Base-by-base conservation (phyloP, 108 stramenopile species). In the Nannochloropsis gaditana region DNA sequence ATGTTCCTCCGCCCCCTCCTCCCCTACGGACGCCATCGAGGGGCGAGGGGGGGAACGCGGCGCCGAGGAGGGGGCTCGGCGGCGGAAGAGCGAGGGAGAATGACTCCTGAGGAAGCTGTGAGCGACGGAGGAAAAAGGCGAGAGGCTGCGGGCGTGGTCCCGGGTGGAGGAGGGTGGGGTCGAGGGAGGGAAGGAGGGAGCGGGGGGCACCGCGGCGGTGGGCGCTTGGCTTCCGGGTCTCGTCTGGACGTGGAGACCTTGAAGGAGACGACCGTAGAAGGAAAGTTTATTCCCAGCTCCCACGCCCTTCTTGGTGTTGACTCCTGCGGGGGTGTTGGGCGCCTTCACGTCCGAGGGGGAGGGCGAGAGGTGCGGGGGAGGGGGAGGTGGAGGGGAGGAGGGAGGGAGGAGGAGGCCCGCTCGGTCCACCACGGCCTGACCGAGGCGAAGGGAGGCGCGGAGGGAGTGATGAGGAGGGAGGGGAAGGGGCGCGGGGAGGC, bases 351-450 rank as follows among this genome's bases (percentile, higher is more conserved):
- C 59, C 59, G 8, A 73, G 59, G 3, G 2, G 59, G 59, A 6
- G 59, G n/a, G 59, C 19, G 19, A 73, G 59, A n/a, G 8, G n/a
- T 73, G 59, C 19, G n/a, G 4, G 59, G 8, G n/a, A n/a, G 4
- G 5, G n/a, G 59, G 59, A n/a, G n/a, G 59, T n/a, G 59, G n/a
- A 73, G 59, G 59, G 59, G 59, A n/a, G 59, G 59, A 73, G 59
- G 59, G 59, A n/a, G 15, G 59, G 59, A 6, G 15, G 6, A 73
- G 59, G 4, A n/a, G 59, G 19, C 59, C 59, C 3, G 15, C 2
- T 4, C 59, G 59, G 59, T 73, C 6, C 3, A 73, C 59, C 19
- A 73, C 15, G 2, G 59, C 15, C 15, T 73, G 15, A 4, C 59
- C 59, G 59, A 73, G 59, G 19, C 59, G 59, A 2, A 73, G 59